A percentile compares a stretch with the other conserved stretches of the same genome.
phyloP scores from a whole-genome alignment of 495 filamentous ascomycete species.

The Daldinia caldariorum region DNA sequence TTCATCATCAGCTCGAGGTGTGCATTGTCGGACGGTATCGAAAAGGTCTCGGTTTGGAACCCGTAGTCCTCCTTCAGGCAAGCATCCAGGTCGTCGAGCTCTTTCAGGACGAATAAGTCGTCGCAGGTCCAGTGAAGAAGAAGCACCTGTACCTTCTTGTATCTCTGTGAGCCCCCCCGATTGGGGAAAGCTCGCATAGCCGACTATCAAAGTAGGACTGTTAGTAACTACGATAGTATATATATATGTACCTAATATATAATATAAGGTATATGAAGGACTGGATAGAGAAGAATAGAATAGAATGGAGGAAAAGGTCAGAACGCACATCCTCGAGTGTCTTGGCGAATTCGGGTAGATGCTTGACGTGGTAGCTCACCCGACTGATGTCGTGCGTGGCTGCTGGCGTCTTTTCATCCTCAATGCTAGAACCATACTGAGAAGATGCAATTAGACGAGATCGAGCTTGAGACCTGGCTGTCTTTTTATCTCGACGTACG shows the following conservation, averaged over 20 bases:
- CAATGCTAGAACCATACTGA: slow-evolving; percentile 58
- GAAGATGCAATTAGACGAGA: slow-evolving; percentile 36
- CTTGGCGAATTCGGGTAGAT: slow-evolving; percentile 59
- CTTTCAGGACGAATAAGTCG: slow-evolving; percentile 62
- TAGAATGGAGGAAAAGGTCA: slow-evolving; percentile 8
- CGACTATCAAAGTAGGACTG: slow-evolving; percentile 49
- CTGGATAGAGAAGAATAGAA: not conserved
- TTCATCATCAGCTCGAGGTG: slow-evolving; percentile 61
- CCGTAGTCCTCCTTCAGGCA: slow-evolving; percentile 60
- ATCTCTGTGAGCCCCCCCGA: slow-evolving; percentile 55
- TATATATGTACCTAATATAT: too few species aligned
- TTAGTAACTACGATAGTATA: slow-evolving; percentile 18
- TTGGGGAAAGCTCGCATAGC: slow-evolving; percentile 62
- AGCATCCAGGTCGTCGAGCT: slow-evolving; percentile 60
- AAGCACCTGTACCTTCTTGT: slow-evolving; percentile 61
- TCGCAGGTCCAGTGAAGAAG: slow-evolving; percentile 66
- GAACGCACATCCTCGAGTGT: slow-evolving; percentile 58
- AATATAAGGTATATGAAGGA: too few species aligned
- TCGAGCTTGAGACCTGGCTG: slow-evolving; percentile 44
- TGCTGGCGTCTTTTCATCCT: slow-evolving; percentile 50
- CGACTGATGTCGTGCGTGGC: slow-evolving; percentile 63
- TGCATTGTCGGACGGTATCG: slow-evolving; percentile 61
- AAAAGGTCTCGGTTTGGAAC: slow-evolving; percentile 60
- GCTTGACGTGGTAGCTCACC: slow-evolving; percentile 63
- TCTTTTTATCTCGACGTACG: slow-evolving; percentile 50